phyloP scores from a whole-genome alignment of 257 asterid species.

The Solanum paucissectum region DNA sequence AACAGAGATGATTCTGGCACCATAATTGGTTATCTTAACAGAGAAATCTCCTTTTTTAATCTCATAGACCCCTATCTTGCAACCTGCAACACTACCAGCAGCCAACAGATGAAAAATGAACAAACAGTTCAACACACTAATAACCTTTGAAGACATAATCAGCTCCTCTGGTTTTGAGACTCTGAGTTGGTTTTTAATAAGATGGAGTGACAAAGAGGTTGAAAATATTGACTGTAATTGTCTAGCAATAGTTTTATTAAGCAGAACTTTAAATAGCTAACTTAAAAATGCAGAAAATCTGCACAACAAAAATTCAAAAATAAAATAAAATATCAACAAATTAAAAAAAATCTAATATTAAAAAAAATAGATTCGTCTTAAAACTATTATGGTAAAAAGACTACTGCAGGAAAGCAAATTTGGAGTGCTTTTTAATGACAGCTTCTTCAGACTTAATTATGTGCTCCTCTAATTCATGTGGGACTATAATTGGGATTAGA shows the following conservation, averaged over 20 bases:
- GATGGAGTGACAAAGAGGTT: not conserved
- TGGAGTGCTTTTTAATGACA: not conserved
- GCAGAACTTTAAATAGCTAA: not conserved
- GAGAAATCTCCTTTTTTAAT: not conserved
- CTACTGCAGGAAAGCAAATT: not conserved
- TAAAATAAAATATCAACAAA: not conserved
- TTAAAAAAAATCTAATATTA: not conserved
- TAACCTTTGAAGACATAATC: not conserved
- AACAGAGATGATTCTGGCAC: constrained; percentile 9
- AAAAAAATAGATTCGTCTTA: not conserved
- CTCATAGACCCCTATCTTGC: not conserved
- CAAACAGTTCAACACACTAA: not conserved
- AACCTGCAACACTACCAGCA: not conserved
- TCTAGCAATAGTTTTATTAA: not conserved
- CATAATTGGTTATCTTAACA: constrained; percentile 2
- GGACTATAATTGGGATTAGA: not conserved
- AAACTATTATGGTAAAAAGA: not conserved
- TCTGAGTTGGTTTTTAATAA: not conserved
- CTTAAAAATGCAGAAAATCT: not conserved
- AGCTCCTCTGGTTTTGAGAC: not conserved
- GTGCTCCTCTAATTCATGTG: not conserved
- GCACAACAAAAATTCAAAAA: not conserved
- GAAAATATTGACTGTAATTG: not conserved
- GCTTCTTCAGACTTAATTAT: too few relatives aligned
- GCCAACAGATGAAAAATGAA: not conserved